Base-by-base conservation (phyloP, 2,329 filamentous ascomycete genomes). In the Scedosporium aurantiacum region DNA sequence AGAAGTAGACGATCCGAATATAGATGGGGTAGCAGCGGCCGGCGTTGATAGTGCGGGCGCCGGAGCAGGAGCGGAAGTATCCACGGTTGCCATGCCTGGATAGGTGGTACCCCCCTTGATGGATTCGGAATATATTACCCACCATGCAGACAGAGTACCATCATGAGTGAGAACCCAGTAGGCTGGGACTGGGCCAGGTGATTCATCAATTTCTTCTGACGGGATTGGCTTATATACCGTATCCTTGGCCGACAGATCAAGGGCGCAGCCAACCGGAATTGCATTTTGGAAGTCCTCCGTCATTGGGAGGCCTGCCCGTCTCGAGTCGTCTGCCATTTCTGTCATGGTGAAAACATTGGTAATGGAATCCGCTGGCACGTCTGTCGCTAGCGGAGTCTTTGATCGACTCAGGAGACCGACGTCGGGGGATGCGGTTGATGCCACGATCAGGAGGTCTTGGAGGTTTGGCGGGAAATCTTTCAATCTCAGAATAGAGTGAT, bases 101-200 rank as follows among this genome's bases (percentile, higher is more conserved):
- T 91, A 97, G 0, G 84, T 82, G 5, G 83, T 84, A 3, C 86
- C 86, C 67, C 87, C 79, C 63, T 87, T 84, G 64, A 99, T 86
- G 1, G 93, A 91, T 50, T 95, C 91, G 41, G 88, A 84, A 74
- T 97, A 97, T 21, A 97, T 82, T 52, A 97, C 75, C 90, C 93
- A 97, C 91, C 93, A 99, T 12, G 86, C 82, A 55, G 84, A 85
- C 16, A 99, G 78, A 8, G 96, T 76, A 65, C 94, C 94, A 68
- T 97, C 90, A 66, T 96, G 87, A 63, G 95, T 97, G 16, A 99
- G 78, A 32, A 91, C 81, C 80, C 94, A 87, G 50, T 96, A 79
- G 10, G 87, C 90, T 5, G 94, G 94, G 7, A 97, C 75, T 12
- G 94, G 93, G 1, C 84, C 86, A 0, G 87, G 81, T 4, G 91